Base-by-base conservation (phyloP, 768 basidiomycete genomes). In the Agrocybe praecox region DNA sequence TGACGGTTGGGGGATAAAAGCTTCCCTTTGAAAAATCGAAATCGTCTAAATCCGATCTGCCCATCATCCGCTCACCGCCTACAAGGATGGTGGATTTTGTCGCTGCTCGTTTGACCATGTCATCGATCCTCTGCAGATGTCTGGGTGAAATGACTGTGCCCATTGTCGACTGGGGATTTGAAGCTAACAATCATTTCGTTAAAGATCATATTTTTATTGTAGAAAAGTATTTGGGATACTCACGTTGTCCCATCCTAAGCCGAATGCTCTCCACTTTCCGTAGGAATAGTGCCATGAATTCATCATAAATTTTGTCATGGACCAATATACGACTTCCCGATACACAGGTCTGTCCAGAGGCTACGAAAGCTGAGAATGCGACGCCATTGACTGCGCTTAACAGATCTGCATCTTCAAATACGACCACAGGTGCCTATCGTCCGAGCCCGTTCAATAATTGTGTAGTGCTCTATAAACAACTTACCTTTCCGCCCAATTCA, bases 321-420 rank as follows among this genome's bases (percentile, higher is more conserved):
- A 94, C 72, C 5, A 94, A 76, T 18, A 94, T 75, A n/a, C 92
- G 83, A 12, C 91, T 87, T n/a, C 91, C 92, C 1, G 92, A 94
- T n/a, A 94, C 88, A 57, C 92, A 94, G 9, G 92, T 94, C 73
- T 95, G 93, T 2, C 93, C 93, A 21, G 90, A 92, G 1, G 93
- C 93, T 49, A 95, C 76, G 63, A 94, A 95, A 0, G 88, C 84
- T 10, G 91, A 88, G 65, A 95, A 94, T 0, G 90, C 88, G 6
- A 83, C 84, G 17, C 93, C 93, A 59, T 94, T 94, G 19, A 90
- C 88, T 0, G 92, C 88, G n/a, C 83, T 80, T 19, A 73, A 60
- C 49, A 92, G 64, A 63, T 94, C 88, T 7, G 90, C 87, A 65
- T 95, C 91, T 49, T 87, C 76, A 65, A 94, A 94, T 10, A 94